Evolutionary conservation across 164 flowering plant genomes (phyloP).

Genomic region (Tetracentron sinense): DNA sequence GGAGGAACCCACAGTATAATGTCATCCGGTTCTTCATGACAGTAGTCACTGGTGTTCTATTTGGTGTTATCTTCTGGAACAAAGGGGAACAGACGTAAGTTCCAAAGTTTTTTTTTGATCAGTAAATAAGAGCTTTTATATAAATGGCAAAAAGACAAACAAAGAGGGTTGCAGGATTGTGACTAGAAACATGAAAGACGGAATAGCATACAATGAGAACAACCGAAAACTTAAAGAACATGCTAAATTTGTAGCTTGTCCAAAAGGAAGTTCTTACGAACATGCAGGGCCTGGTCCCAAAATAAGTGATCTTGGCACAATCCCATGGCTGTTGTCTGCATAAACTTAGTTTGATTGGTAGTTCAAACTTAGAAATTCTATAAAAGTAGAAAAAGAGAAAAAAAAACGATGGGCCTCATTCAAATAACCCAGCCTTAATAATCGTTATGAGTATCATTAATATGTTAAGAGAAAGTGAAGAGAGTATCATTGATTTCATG

Average conservation of each 20-base stretch:
- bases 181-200: too few species aligned
- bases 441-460: neutral
- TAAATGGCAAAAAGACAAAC: too few species aligned
- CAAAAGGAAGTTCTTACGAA: too few species aligned
- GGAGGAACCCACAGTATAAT: slow-evolving; percentile 56
- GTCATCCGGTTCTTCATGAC: slow-evolving; percentile 48
- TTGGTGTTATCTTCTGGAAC: slow-evolving; percentile 58
- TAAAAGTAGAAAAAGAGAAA: neutral
- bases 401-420: neutral
- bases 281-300: too few species aligned
- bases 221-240: too few species aligned
- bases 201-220: too few species aligned
- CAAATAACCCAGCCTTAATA: neutral
- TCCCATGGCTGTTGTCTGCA: neutral
- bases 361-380: neutral
- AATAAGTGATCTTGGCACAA: too few species aligned
- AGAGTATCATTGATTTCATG: neutral
- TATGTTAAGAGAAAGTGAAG: too few species aligned
- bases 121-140: too few species aligned
- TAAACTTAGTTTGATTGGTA: neutral
- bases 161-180: too few species aligned
- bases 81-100: slow-evolving; percentile 45
- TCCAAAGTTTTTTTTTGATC: neutral
- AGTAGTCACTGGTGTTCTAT: slow-evolving; percentile 34
- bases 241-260: too few species aligned